Evolutionary conservation across 305 asterid species (phyloP), one percentile per base, ranked within the genome.

Genomic region (Solanum hybrid): DNA sequence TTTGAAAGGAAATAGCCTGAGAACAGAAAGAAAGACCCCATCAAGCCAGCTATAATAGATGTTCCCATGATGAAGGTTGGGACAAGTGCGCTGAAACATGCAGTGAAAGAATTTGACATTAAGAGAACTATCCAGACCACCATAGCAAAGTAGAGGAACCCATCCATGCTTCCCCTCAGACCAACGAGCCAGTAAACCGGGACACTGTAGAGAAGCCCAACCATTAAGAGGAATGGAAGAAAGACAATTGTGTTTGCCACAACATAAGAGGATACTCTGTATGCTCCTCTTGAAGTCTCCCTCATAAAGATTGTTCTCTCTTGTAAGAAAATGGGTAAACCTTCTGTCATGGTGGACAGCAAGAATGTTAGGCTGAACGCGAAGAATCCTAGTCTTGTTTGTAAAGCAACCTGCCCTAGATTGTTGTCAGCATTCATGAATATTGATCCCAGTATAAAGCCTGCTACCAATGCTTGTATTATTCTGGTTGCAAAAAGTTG

Each of bases 21-120:
- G 85, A 96, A 97, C 37, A 97, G 97, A 60, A 96, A 97, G 93
- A 97, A 96, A 5, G 96, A 93, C 22, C 98, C 98, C 95, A 95
- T 95, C 27, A 94, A 86, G 36, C 98, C 98, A 1, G 98, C 96
- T 24, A 96, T 94, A 37, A 95, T 87, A 6, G 98, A 94, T 10
- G 95, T 91, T 66, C 98, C 98, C 94, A 94, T 93, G 82, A 95
- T 95, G 92, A 95, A 97, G 85, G 95, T 92, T 2, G 99, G 99
- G 87, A 95, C 95, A 7, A 97, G 91, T 2, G 98, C 96, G 77
- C 95, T 93, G 90, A 95, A 96, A 85, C 93, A 96, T 0, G 95
- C 95, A 4, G 98, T 97, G 71, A 96, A 94, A 5, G 99, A 94
- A 87, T 95, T 97, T 15, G 98, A 94, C 97, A 93, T 93, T 17